phyloP scores from a whole-genome alignment of 345 rosid genomes.

The Salix arbutifolia region DNA sequence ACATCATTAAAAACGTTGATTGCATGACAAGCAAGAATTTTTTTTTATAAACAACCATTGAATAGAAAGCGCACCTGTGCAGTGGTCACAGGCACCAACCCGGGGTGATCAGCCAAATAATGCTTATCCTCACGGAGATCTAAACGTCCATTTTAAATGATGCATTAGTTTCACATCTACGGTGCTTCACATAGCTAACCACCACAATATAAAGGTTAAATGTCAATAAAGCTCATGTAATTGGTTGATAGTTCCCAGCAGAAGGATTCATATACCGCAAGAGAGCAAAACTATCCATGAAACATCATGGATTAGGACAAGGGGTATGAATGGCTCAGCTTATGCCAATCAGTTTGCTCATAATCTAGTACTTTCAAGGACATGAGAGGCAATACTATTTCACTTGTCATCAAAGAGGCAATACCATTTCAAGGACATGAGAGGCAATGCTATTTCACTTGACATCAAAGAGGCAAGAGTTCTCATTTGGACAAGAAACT shows the following conservation, averaged over 20 bases:
- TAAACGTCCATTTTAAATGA: slow-evolving; percentile 30
- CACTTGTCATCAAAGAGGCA: neutral
- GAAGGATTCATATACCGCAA: neutral
- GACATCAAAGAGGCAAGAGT: neutral
- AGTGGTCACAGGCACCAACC: slow-evolving; percentile 82
- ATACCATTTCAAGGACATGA: neutral
- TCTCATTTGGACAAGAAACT: neutral
- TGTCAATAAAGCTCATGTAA: neutral
- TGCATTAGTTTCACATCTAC: slow-evolving; percentile 11
- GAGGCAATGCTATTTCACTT: neutral
- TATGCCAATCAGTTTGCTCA: neutral
- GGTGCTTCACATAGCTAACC: slow-evolving; percentile 12
- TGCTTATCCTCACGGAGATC: slow-evolving; percentile 97
- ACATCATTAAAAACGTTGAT: slow-evolving; percentile 5
- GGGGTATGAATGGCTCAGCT: neutral
- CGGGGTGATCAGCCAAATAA: slow-evolving; percentile 95
- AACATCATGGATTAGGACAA: neutral
- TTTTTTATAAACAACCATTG: neutral
- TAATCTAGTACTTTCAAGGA: neutral
- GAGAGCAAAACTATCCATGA: neutral
- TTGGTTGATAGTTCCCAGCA: neutral
- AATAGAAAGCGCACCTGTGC: slow-evolving; percentile 54
- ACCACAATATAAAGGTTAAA: neutral
- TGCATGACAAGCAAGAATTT: neutral
- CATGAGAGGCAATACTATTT: neutral